Conservation (phyloP, 805 yeast genomes). For the Pichia scutulata region DNA sequence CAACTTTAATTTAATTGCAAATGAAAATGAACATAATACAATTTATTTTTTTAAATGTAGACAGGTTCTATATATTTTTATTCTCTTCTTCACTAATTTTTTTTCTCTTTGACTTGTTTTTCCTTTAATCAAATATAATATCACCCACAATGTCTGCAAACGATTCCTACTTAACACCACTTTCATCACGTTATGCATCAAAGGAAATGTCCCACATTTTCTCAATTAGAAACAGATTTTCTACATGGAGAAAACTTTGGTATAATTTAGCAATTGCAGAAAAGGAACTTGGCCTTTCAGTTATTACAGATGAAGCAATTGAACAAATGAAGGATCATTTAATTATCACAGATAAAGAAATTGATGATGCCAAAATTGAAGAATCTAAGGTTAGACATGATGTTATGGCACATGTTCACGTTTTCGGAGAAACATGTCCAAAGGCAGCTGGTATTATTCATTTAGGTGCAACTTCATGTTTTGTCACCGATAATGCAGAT, state of each 20-base stretch:
- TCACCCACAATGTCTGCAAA: conserved; percentile 19
- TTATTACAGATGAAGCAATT: conserved; percentile 87
- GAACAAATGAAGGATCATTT: conserved; percentile 75
- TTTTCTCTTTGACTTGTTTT: background rate
- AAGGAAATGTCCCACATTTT: conserved; percentile 93
- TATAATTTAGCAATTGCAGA: conserved; percentile 92
- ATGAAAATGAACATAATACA: too few species aligned
- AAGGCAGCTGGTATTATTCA: conserved; percentile 97
- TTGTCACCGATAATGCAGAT: conserved; percentile 96
- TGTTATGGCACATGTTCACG: conserved; percentile 98
- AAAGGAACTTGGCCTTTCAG: conserved; percentile 76
- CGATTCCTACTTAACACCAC: conserved; percentile 85
- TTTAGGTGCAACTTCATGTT: conserved; percentile 97
- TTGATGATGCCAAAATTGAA: conserved; percentile 79
- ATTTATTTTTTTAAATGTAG: too few species aligned
- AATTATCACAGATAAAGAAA: conserved; percentile 86
- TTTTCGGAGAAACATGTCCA: conserved; percentile 87
- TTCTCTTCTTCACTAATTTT: too few species aligned
- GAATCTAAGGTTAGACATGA: conserved; percentile 98
- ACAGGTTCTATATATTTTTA: too few species aligned
- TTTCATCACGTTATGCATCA: conserved; percentile 95
- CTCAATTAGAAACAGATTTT: conserved; percentile 87
- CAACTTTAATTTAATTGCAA: background rate
- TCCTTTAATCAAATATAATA: background rate
- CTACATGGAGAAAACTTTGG: conserved; percentile 99